Evolutionary conservation across 176 grass and related monocot genomes (phyloP).

Genomic region (Puccinellia tenuiflora): DNA sequence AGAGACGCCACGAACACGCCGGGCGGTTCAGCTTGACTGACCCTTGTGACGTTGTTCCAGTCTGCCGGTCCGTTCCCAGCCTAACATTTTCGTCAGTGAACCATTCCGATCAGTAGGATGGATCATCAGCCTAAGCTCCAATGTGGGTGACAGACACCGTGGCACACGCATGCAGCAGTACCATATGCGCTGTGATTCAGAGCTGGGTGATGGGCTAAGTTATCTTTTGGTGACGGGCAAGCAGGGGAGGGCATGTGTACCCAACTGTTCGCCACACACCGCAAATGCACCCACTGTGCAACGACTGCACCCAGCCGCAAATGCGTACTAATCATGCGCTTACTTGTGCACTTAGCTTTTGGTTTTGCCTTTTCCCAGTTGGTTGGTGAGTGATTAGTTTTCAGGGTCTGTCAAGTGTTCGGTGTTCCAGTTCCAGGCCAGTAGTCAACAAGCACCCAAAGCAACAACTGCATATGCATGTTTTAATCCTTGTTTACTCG

Average conservation of each 20-base stretch:
- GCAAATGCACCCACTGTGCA: background rate
- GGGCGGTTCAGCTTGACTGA: background rate
- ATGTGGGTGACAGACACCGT: background rate
- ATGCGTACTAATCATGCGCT: conserved; percentile 17
- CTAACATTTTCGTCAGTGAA: background rate
- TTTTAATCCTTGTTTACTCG: background rate
- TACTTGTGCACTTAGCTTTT: background rate
- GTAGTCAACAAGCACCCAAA: conserved; percentile 25
- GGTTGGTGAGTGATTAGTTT: conserved; percentile 17
- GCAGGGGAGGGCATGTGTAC: conserved; percentile 32
- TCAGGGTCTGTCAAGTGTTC: background rate
- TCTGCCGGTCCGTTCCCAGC: background rate
- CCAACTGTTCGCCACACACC: conserved; percentile 24
- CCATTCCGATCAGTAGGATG: background rate
- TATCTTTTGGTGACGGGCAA: background rate
- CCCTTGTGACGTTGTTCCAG: background rate
- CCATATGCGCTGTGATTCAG: background rate
- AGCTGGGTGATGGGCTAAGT: conserved; percentile 4
- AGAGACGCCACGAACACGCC: background rate
- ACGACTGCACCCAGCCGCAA: background rate
- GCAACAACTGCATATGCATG: background rate
- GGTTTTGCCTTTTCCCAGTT: background rate
- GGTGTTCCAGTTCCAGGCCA: no score
- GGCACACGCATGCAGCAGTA: background rate
- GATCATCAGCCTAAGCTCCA: background rate